Conservation (phyloP, 2,329 filamentous ascomycete species). For the Epichloe brachyelytri region DNA sequence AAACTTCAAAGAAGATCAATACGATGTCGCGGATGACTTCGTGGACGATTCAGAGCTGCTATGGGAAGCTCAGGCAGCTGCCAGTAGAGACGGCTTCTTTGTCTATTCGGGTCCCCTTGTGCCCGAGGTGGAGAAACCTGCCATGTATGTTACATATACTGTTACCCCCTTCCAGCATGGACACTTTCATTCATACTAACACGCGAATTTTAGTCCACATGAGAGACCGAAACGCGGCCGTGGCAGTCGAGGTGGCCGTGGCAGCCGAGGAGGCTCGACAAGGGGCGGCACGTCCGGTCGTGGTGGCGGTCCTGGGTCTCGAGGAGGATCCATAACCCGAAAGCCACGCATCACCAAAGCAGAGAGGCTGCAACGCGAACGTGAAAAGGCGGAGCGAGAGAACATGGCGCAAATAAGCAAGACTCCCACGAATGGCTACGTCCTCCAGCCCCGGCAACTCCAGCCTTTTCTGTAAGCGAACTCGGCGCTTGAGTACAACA, state of each 20-base stretch:
- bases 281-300: constrained; percentile 36
- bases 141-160: constrained; percentile 21
- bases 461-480: constrained; percentile 24
- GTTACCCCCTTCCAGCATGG: not conserved
- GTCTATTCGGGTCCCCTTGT: constrained; percentile 91
- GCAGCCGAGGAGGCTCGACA: constrained; percentile 51
- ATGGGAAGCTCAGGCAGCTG: constrained; percentile 91
- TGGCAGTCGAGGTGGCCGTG: constrained; percentile 36
- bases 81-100: constrained; percentile 93
- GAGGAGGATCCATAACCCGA: constrained; percentile 59
- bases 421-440: constrained; percentile 24
- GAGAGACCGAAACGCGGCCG: constrained; percentile 58
- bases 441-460: constrained; percentile 25
- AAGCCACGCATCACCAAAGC: constrained; percentile 82
- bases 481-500: constrained; percentile 17
- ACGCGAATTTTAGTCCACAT: constrained; percentile 42
- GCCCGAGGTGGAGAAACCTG: constrained; percentile 68
- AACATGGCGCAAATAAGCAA: constrained; percentile 27
- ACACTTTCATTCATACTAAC: not conserved
- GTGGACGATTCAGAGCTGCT: constrained; percentile 88
- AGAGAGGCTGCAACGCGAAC: constrained; percentile 67
- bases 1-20: constrained; percentile 69
- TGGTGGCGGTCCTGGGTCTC: constrained; percentile 51
- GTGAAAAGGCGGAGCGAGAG: constrained; percentile 68
- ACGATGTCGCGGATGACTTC: constrained; percentile 73